Evolutionary conservation across 768 basidiomycete species (phyloP).

Genomic region (Galerina marginata): DNA sequence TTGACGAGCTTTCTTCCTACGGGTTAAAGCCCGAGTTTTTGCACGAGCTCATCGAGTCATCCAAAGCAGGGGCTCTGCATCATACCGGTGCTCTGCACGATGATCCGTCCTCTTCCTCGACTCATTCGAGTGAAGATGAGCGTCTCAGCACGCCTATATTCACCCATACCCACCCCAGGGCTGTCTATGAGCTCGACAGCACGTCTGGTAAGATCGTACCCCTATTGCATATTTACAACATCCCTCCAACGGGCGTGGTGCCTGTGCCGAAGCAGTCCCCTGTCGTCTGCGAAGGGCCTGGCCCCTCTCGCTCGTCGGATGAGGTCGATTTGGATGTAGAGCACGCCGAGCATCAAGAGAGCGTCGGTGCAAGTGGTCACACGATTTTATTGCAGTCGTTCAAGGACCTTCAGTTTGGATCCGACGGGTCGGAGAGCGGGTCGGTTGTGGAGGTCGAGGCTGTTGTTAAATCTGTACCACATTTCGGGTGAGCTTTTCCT

Average conservation of each 20-base stretch:
- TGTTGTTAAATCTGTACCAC: conserved; percentile 5
- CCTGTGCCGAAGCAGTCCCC: not conserved
- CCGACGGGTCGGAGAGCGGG: not conserved
- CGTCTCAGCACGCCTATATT: too few species aligned
- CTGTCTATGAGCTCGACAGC: conserved; percentile 63
- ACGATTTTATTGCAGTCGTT: conserved; percentile 27
- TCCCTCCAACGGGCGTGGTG: conserved; percentile 11
- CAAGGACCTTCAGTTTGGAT: conserved; percentile 17
- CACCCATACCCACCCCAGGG: conserved; percentile 26
- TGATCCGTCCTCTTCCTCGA: not conserved
- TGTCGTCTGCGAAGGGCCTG: too few species aligned
- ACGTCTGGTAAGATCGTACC: conserved; percentile 58
- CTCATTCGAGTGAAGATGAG: not conserved
- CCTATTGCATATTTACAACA: conserved; percentile 57
- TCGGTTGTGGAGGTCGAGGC: conserved; percentile 7
- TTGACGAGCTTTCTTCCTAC: conserved; percentile 73
- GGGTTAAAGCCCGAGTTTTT: conserved; percentile 61
- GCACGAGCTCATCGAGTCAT: conserved; percentile 43
- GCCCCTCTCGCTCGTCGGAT: not conserved
- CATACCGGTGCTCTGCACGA: not conserved
- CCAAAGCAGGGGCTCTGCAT: not conserved
- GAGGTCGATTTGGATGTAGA: not conserved
- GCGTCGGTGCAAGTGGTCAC: conserved; percentile 16
- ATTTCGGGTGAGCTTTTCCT: not conserved
- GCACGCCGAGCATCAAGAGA: not conserved